Percentiles rank a stretch among this genome's conserved stretches.
Evolutionary conservation across 2,329 filamentous ascomycete species (phyloP).

Genomic region (Pseudophaeomoniella oleicola): DNA sequence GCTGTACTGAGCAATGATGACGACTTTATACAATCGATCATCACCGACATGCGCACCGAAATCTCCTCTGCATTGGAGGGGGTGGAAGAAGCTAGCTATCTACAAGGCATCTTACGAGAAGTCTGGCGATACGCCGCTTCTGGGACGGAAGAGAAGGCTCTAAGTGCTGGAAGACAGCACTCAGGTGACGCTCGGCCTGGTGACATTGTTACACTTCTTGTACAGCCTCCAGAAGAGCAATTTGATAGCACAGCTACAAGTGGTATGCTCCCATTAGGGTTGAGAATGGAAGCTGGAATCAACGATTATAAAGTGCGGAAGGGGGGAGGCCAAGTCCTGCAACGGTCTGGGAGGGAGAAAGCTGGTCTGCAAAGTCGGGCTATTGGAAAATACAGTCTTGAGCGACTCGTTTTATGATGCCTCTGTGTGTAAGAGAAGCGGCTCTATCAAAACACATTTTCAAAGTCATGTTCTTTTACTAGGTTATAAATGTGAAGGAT

Average conservation of each 20-base stretch:
- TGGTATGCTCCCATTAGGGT: slow-evolving; percentile 36
- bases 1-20: slow-evolving; percentile 21
- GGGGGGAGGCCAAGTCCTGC: slow-evolving; percentile 55
- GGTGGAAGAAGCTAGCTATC: slow-evolving; percentile 31
- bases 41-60: slow-evolving; percentile 32
- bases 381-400: slow-evolving; percentile 69
- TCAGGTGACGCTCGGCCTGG: slow-evolving; percentile 3
- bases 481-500: too few species aligned
- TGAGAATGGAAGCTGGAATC: slow-evolving; percentile 40
- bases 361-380: slow-evolving; percentile 65
- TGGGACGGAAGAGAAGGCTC: slow-evolving; percentile 4
- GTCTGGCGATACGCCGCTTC: slow-evolving; percentile 26
- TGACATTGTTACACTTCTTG: slow-evolving; percentile 11
- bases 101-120: slow-evolving; percentile 31
- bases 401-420: slow-evolving; percentile 53
- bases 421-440: too few species aligned
- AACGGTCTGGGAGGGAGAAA: slow-evolving; percentile 57
- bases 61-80: slow-evolving; percentile 31
- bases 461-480: too few species aligned
- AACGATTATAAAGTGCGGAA: slow-evolving; percentile 36
- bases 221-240: slow-evolving; percentile 7
- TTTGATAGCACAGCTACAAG: slow-evolving; percentile 4
- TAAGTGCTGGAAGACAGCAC: slow-evolving; percentile 1
- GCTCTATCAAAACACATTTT: too few species aligned
- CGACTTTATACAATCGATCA: slow-evolving; percentile 20